phyloP scores from a whole-genome alignment of 768 basidiomycete genomes.

The Fomitopsis pulvina region DNA sequence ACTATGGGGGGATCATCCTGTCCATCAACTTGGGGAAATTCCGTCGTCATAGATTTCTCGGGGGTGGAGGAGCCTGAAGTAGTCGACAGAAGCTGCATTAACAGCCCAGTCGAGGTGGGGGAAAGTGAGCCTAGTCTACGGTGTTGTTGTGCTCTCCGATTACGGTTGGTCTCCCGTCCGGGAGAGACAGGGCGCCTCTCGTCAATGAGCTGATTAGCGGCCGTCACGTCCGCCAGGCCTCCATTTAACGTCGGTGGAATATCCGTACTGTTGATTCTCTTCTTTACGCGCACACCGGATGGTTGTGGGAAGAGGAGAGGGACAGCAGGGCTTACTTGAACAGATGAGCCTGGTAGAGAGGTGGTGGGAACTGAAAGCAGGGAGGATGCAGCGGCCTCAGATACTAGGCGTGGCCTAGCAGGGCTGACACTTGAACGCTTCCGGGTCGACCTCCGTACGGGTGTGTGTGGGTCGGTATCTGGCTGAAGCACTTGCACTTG shows the following conservation, averaged over 20 bases:
- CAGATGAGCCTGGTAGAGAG: not conserved
- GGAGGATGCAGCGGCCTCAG: not conserved
- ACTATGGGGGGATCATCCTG: not conserved
- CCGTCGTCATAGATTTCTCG: not conserved
- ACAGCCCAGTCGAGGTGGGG: slow-evolving; percentile 44
- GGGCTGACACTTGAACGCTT: slow-evolving; percentile 8
- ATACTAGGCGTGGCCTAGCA: not conserved
- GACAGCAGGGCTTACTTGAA: not conserved
- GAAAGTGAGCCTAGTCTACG: slow-evolving; percentile 52
- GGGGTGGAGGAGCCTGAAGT: not conserved
- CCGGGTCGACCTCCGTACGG: slow-evolving; percentile 12
- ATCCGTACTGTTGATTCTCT: not conserved
- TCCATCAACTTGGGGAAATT: not conserved
- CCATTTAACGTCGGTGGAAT: not conserved
- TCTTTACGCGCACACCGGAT: not conserved
- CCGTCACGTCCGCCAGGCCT: not conserved
- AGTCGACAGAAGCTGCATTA: slow-evolving; percentile 30
- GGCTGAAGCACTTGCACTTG: too few relatives aligned
- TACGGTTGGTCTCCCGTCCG: slow-evolving; percentile 7
- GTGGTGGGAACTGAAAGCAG: not conserved
- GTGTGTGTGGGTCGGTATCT: slow-evolving; percentile 4
- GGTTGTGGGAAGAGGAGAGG: not conserved
- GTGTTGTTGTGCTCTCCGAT: slow-evolving; percentile 5
- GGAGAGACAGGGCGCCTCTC: not conserved
- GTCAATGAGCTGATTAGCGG: not conserved